phyloP scores from a whole-genome alignment of 2,329 filamentous ascomycete genomes.

The Calonectria pseudoturangicola region DNA sequence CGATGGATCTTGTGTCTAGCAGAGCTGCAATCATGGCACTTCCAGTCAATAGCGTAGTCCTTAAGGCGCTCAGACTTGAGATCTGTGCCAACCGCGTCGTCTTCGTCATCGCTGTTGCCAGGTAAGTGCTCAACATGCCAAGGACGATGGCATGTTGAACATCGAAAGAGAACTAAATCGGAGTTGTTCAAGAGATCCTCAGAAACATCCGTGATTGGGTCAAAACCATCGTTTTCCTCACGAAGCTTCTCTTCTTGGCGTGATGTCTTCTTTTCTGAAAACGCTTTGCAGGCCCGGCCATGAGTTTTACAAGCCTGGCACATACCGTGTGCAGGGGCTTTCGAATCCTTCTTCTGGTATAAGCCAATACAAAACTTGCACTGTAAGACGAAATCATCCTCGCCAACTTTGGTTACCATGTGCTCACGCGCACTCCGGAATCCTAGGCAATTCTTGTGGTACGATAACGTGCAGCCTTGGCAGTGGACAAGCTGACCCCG shows the following conservation, averaged over 20 bases:
- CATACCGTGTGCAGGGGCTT: constrained; percentile 80
- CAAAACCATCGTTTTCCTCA: constrained; percentile 84
- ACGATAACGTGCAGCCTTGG: constrained; percentile 90
- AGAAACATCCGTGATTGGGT: constrained; percentile 82
- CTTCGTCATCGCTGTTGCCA: constrained; percentile 59
- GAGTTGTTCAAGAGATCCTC: constrained; percentile 82
- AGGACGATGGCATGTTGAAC: constrained; percentile 82
- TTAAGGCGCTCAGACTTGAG: constrained; percentile 73
- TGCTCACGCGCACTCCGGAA: constrained; percentile 85
- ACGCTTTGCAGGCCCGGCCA: constrained; percentile 84
- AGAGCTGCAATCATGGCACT: constrained; percentile 85
- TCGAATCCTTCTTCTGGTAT: constrained; percentile 79
- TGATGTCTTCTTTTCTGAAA: constrained; percentile 82
- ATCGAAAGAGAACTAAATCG: constrained; percentile 88
- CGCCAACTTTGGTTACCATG: constrained; percentile 87
- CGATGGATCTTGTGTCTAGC: constrained; percentile 80
- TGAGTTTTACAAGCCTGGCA: constrained; percentile 82
- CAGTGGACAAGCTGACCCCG: constrained; percentile 85
- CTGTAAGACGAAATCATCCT: constrained; percentile 88
- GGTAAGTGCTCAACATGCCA: constrained; percentile 92
- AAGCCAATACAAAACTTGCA: constrained; percentile 88
- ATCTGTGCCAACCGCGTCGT: constrained; percentile 55
- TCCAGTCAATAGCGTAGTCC: constrained; percentile 85
- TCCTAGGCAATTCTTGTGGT: constrained; percentile 90
- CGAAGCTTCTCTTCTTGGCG: constrained; percentile 90